Evolutionary conservation across 345 rosid species (phyloP).

Genomic region (Brassica nigra): DNA sequence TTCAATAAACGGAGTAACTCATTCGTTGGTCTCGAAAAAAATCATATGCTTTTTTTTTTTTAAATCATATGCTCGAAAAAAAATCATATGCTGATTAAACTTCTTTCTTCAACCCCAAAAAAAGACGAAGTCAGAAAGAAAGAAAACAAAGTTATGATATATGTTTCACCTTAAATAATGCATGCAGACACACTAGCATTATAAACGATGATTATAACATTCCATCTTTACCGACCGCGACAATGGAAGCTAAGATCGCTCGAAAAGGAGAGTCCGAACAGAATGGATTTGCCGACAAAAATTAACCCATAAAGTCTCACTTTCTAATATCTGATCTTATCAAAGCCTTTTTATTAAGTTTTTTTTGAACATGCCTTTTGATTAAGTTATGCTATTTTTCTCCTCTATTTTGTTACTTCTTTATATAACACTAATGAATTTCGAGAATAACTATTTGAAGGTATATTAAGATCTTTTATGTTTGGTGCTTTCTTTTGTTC

Average conservation of each 20-base stretch:
- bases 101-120: neutral
- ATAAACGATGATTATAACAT: conserved; percentile 18
- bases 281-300: conserved; percentile 33
- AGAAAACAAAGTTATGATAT: neutral
- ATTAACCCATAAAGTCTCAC: conserved; percentile 5
- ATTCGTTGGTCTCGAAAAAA: neutral
- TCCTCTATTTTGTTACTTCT: conserved; percentile 3
- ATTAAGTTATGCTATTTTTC: neutral
- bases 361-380: neutral
- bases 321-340: neutral
- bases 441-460: conserved; percentile 1
- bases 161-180: conserved; percentile 2
- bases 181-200: conserved; percentile 9
- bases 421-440: neutral
- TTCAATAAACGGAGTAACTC: neutral
- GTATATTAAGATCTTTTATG: neutral
- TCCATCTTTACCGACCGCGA: conserved; percentile 23
- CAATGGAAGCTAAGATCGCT: conserved; percentile 1
- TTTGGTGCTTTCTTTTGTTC: neutral
- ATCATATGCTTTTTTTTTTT: neutral
- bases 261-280: conserved; percentile 8
- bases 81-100: neutral
- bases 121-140: neutral
- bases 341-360: neutral
- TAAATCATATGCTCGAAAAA: neutral